Conservation (phyloP, 2,329 filamentous ascomycete species). For the Didymella exigua region DNA sequence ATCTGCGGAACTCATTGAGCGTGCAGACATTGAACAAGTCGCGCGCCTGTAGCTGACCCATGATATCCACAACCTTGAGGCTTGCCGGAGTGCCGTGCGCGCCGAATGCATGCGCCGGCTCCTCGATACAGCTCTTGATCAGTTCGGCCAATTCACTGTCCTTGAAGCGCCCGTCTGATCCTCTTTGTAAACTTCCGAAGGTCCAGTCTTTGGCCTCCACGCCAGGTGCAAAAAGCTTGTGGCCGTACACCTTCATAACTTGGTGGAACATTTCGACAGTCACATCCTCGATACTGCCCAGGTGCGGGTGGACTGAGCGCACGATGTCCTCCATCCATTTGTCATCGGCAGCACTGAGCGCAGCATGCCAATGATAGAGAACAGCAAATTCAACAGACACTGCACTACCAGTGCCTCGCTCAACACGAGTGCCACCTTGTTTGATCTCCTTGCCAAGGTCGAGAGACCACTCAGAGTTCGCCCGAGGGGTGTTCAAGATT, state of each 20-base stretch:
- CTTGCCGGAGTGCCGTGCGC: conserved; percentile 73
- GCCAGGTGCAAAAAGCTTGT: conserved; percentile 61
- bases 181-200: conserved; percentile 70
- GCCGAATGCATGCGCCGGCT: conserved; percentile 63
- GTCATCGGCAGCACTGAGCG: conserved; percentile 74
- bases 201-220: conserved; percentile 68
- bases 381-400: conserved; percentile 88
- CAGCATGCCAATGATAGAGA: conserved; percentile 84
- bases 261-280: conserved; percentile 47
- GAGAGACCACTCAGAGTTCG: conserved; percentile 78
- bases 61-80: conserved; percentile 74
- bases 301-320: conserved; percentile 31
- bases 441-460: conserved; percentile 69
- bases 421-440: conserved; percentile 63
- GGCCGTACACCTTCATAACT: conserved; percentile 42
- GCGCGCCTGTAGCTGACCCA: conserved; percentile 77
- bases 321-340: conserved; percentile 72
- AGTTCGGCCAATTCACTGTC: conserved; percentile 78
- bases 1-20: conserved; percentile 82
- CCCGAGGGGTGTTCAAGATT: conserved; percentile 72
- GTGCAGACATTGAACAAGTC: conserved; percentile 74
- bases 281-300: conserved; percentile 36
- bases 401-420: conserved; percentile 74
- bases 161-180: conserved; percentile 68
- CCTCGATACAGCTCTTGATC: conserved; percentile 69